Base-by-base conservation (phyloP, 129 eudicot genomes). In the Flaveria robusta region DNA sequence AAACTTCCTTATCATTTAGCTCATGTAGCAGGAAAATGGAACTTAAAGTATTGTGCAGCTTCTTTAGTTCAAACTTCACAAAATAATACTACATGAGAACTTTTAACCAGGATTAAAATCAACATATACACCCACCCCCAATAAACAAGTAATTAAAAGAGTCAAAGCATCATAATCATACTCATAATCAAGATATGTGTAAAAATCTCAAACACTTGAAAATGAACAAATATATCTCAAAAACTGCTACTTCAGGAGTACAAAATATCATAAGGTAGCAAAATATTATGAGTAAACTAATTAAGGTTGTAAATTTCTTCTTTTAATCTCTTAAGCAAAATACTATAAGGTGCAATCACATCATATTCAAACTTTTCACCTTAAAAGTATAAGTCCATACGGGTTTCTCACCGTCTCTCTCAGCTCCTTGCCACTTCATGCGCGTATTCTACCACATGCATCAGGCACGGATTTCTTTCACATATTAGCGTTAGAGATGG, bases 261-360 rank as follows among this genome's bases (percentile, higher is more conserved):
- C 14, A 29, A 56, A 43, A n/a, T n/a, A n/a, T n/a, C n/a, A n/a
- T n/a, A n/a, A n/a, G n/a, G n/a, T n/a, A n/a, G n/a, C n/a, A n/a
- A n/a, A n/a, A n/a, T n/a, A n/a, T n/a, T n/a, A n/a, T n/a, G 70
- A 45, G 29, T 46, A 78, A 70, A 59, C 77, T 68, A 15, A 7
- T 24, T 20, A 47, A 52, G 23, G 6, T 22, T 16, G 69, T 11
- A 54, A 22, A 43, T 52, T 65, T 19, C 16, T 43, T 45, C 8
- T 19, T 45, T 27, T 56, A 56, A 46, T 63, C 50, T 52, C 46
- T 14, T 71, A 19, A 49, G 23, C 52, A 49, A 24, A 39, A 24
- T 31, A 64, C 47, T 3, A 41, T 7, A 16, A 68, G 27, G 19
- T 68, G 46, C 76, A 69, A 11, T 51, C 62, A 65, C 41, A 31